Evolutionary conservation across 106 monocot species (phyloP).

Genomic region (Apostasia shenzhenica): DNA sequence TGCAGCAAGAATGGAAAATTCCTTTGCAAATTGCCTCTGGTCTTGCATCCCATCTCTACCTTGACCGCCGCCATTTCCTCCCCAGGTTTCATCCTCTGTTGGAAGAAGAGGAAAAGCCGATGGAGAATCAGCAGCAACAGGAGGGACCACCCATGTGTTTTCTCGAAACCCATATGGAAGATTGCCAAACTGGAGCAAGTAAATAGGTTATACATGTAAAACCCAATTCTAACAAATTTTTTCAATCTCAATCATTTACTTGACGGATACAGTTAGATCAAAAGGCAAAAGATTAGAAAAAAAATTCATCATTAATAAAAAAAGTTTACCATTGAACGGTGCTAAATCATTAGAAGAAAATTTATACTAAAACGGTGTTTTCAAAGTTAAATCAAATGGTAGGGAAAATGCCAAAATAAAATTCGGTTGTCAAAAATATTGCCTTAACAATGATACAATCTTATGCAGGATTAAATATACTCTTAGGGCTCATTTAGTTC

Average conservation of each 20-base stretch:
- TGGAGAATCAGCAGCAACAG: slow-evolving; percentile 56
- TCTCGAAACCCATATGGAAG: slow-evolving; percentile 96
- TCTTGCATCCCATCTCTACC: slow-evolving; percentile 69
- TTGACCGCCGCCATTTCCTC: slow-evolving; percentile 83
- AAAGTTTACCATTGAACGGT: no score
- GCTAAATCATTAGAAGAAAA: no score
- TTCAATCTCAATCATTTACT: no score
- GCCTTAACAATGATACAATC: no score
- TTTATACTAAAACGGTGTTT: no score
- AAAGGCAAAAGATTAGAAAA: no score
- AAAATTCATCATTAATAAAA: no score
- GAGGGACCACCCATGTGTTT: slow-evolving; percentile 97
- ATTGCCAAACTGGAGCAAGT: slow-evolving; percentile 74
- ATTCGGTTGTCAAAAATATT: no score
- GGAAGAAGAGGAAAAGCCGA: slow-evolving; percentile 69
- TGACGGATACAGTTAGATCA: no score
- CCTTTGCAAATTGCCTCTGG: slow-evolving; percentile 60
- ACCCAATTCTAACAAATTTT: no score
- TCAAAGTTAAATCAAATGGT: not conserved
- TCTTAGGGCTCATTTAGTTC: no score
- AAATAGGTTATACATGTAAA: not conserved
- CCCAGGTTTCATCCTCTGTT: slow-evolving; percentile 80
- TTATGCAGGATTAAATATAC: no score
- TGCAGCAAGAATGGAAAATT: slow-evolving; percentile 62
- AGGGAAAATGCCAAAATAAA: not conserved